Conservation (phyloP, 2,329 filamentous ascomycete genomes). For the Ophiostoma fasciatum region DNA sequence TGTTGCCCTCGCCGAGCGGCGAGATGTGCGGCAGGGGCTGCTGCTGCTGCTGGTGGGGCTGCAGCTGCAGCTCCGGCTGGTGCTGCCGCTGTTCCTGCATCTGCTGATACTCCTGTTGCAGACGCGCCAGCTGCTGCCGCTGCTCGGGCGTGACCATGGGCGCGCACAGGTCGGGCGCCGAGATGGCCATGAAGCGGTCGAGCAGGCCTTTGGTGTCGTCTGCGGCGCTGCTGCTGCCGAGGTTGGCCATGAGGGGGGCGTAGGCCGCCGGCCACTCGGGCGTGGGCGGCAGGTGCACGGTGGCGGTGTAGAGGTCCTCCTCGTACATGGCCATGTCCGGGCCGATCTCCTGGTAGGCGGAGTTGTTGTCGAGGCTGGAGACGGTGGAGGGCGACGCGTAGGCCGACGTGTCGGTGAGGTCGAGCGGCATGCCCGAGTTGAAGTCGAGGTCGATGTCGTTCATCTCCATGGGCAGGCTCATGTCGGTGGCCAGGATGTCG, state of each 20-base stretch:
- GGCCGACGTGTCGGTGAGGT: constrained; percentile 34
- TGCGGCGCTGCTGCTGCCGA: constrained; percentile 12
- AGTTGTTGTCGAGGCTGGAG: constrained; percentile 30
- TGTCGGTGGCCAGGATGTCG: constrained; percentile 9
- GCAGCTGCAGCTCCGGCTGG: constrained; percentile 4
- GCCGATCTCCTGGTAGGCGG: constrained; percentile 43
- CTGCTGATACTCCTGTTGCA: constrained; percentile 7
- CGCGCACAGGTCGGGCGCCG: constrained; percentile 22
- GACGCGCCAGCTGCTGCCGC: constrained; percentile 7
- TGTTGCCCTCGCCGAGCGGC: constrained; percentile 50
- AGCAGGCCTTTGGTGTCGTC: constrained; percentile 27
- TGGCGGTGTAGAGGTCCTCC: constrained; percentile 47
- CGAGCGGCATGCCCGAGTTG: constrained; percentile 1
- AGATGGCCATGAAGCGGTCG: constrained; percentile 26
- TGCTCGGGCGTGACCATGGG: constrained; percentile 13
- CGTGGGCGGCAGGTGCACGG: constrained; percentile 40
- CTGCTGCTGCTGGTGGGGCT: constrained; percentile 8
- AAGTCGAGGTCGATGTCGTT: constrained; percentile 23
- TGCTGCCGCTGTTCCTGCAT: constrained; percentile 4
- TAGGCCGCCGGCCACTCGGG: no score
- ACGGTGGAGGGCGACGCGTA: constrained; percentile 34
- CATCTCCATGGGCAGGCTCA: constrained; percentile 26
- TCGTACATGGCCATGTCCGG: constrained; percentile 48
- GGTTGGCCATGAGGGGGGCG: constrained; percentile 2
- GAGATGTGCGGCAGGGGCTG: constrained; percentile 31